Conservation (phyloP, 768 basidiomycete species). For the Multifurca ochricompacta region DNA sequence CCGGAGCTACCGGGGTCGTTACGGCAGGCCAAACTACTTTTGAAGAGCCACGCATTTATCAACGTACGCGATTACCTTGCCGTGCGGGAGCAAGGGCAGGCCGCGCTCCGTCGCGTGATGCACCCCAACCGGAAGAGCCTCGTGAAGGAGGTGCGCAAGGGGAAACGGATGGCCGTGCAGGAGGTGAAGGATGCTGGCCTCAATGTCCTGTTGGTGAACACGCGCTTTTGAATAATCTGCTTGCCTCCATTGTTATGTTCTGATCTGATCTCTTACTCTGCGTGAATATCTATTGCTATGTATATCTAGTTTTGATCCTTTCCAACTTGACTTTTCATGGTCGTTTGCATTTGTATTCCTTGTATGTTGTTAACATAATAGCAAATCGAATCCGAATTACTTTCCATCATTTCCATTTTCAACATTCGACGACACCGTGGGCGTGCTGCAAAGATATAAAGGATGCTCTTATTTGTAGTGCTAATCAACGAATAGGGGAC, state of each 20-base stretch:
- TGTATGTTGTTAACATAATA: not conserved
- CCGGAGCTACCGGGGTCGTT: constrained; percentile 48
- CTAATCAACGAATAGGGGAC: not conserved
- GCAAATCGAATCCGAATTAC: not conserved
- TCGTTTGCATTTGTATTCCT: not conserved
- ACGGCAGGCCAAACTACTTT: constrained; percentile 55
- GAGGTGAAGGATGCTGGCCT: constrained; percentile 59
- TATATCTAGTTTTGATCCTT: not conserved
- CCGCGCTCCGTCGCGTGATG: constrained; percentile 52
- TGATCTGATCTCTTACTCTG: not conserved
- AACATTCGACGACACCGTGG: not conserved
- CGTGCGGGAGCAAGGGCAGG: constrained; percentile 53
- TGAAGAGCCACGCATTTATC: constrained; percentile 60
- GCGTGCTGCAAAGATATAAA: not conserved
- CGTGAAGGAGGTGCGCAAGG: constrained; percentile 47
- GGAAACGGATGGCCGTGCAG: constrained; percentile 36
- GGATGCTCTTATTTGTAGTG: not conserved
- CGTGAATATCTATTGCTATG: not conserved
- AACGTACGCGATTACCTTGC: constrained; percentile 70
- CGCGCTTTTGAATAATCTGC: constrained; percentile 3
- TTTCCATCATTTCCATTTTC: not conserved
- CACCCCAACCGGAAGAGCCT: constrained; percentile 55
- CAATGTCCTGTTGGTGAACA: constrained; percentile 47
- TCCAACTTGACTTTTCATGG: not conserved
- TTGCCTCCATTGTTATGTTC: not conserved